Evolutionary conservation across 352 stramenopile genomes (phyloP), one percentile per base, ranked within the genome.

Genomic region (Globisporangium perplexum): DNA sequence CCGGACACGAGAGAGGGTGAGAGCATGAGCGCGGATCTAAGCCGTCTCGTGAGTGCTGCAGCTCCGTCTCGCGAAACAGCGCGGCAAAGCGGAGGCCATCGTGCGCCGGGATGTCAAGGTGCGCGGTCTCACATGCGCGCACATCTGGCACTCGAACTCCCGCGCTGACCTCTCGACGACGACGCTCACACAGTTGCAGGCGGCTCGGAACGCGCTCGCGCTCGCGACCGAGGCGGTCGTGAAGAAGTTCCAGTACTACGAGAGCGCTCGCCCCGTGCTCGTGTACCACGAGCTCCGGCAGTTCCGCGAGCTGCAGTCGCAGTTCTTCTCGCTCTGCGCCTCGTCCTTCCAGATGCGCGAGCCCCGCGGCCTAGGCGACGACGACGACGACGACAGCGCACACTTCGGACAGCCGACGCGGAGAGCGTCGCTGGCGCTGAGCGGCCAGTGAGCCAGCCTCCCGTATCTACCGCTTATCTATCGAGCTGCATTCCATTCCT

Each of bases 21-120:
- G 41, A 10, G 15, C 41, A 20, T 12, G 10, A 11, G 10, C 15
- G 1, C 17, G 35, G 28, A 36, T 47, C 24, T 36, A 31, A 2
- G 11, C 30, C 3, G 11, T 26, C 8, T 41, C 8, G 14, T 3
- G 54, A 26, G 23, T 20, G 45, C 6, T 36, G 26, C 45, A 69
- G 60, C 57, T 71, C 14, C 60, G 51, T 12, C 33, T 45, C n/a
- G 60, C 60, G 7, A 63, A 67, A 26, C 60, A 69, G 24, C 47
- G 48, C 1, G 51, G 57, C 22, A 53, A 71, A 53, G 35, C 64
- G 7, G 43, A 69, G 24, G 57, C 55, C 33, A 57, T 71, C n/a
- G 44, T 71, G 22, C 60, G 64, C 24, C 60, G 64, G 3, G 64
- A 71, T 46, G 51, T 65, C n/a, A 71, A 71, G 56, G 63, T 65